A percentile compares a stretch with the other conserved stretches of the same genome.
Evolutionary conservation across 768 basidiomycete genomes (phyloP).

Genomic region (Collybia sp.): DNA sequence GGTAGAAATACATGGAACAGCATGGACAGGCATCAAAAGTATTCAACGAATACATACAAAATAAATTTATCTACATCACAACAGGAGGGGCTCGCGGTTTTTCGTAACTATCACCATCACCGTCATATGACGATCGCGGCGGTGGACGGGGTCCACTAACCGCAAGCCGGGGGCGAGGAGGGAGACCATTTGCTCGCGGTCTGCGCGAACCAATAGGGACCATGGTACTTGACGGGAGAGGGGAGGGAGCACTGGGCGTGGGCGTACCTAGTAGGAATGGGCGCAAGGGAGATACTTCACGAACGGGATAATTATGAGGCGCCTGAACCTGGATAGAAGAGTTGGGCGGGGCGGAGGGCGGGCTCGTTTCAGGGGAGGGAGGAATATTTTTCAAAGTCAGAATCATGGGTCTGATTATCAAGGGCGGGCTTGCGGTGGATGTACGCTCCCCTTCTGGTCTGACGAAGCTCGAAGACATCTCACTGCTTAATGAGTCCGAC

Average conservation of each 20-base stretch:
- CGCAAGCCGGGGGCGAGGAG: conserved; percentile 18
- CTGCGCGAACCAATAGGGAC: conserved; percentile 24
- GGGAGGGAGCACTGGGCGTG: conserved; percentile 14
- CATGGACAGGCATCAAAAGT: no score
- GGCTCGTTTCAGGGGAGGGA: conserved; percentile 5
- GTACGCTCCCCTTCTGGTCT: conserved; percentile 8
- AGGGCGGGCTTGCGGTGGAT: conserved; percentile 1
- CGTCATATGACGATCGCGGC: conserved; percentile 12
- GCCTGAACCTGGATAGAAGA: background rate
- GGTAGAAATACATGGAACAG: no score
- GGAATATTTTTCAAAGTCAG: conserved; percentile 4
- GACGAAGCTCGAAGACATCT: background rate
- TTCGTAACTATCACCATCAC: conserved; percentile 23
- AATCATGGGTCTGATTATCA: conserved; percentile 8
- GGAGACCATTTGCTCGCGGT: conserved; percentile 10
- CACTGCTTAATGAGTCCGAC: no score
- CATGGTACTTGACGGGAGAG: conserved; percentile 18
- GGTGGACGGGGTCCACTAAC: conserved; percentile 22
- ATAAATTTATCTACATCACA: no score
- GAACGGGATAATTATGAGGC: background rate
- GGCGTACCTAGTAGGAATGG: conserved; percentile 32
- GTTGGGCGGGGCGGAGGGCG: conserved; percentile 8
- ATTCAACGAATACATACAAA: no score
- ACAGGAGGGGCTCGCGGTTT: conserved; percentile 38
- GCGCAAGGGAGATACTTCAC: conserved; percentile 10